Base-by-base conservation (phyloP, 2,329 filamentous ascomycete species). In the Bimuria novae-zelandiae region DNA sequence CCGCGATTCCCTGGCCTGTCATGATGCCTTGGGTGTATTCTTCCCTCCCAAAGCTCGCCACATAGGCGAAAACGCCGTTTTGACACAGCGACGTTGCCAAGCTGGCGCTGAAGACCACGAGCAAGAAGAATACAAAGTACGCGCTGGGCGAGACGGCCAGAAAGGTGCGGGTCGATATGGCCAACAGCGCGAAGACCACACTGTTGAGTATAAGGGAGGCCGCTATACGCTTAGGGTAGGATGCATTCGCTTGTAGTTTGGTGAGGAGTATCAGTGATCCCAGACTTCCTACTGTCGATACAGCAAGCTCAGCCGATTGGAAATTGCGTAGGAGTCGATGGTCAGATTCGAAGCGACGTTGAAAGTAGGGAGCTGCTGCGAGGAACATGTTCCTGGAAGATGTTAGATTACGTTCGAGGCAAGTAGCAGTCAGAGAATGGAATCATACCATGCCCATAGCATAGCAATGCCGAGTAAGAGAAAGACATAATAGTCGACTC, bases 11-110 rank as follows among this genome's bases (percentile, higher is more conserved):
- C 74, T 99, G 94, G 1, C 94, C 94, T 3, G 88, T 87, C 92
- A 99, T 97, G 73, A 97, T 92, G 21, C 89, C 93, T 75, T 97
- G 93, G 50, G 91, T 96, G 73, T 97, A 99, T 73, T 94, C 90
- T 17, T 88, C 84, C 46, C 89, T 81, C 30, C 88, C 90, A 67
- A 96, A 97, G 47, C 90, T 88, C 3, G 89, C 85, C 3, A 91
- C 92, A 70, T 92, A 97, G 2, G 94, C 91, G 71, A 97, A 96
- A 10, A 94, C 85, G 16, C 94, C 94, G 72, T 97, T 97, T 75
- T 97, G 94, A 61, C 92, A 89, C 45, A 97, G 79, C 0, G 89
- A 92, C 0, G 92, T 89, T 0, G 90, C 92, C 68, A 89, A 80
- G 60, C 91, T 90, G 0, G 92, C 85, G n/a, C 79, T 77, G 56